Conservation (phyloP, 108 stramenopile species). For the Stephanodiscus minutulus region DNA sequence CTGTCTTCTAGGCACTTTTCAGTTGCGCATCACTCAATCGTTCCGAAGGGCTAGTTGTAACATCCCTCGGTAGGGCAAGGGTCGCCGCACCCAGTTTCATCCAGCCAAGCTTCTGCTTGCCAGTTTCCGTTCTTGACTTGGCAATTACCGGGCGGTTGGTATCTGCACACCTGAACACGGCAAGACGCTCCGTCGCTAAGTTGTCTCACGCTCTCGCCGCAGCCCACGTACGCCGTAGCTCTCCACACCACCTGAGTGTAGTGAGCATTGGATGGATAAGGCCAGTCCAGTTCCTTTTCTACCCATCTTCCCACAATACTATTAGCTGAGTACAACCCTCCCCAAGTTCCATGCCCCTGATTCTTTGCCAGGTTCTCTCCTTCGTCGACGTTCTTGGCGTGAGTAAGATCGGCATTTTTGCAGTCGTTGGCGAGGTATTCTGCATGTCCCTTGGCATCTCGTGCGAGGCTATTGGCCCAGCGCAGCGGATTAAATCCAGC, state of each 20-base stretch:
- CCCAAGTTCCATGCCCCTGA: neutral
- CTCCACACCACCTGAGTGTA: slow-evolving; percentile 22
- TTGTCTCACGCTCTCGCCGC: slow-evolving; percentile 20
- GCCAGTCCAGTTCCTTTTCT: slow-evolving; percentile 3
- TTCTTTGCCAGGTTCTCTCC: slow-evolving; percentile 28
- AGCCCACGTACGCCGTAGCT: slow-evolving; percentile 24
- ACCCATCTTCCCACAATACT: slow-evolving; percentile 10
- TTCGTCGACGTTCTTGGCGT: neutral
- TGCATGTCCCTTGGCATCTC: slow-evolving; percentile 3
- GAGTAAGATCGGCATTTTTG: neutral
- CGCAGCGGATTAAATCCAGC: slow-evolving; percentile 7
- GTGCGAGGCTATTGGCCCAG: slow-evolving; percentile 12
- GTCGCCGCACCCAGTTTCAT: neutral
- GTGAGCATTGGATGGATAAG: slow-evolving; percentile 10
- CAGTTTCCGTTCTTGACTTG: neutral
- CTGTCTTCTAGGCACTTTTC: no score
- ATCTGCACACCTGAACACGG: slow-evolving; percentile 6
- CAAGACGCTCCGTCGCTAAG: neutral
- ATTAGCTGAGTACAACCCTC: slow-evolving; percentile 1
- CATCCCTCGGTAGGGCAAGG: neutral
- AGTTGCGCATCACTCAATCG: no score
- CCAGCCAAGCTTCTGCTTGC: slow-evolving; percentile 6
- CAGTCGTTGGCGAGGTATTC: neutral
- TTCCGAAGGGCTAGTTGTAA: no score
- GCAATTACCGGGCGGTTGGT: slow-evolving; percentile 2